Evolutionary conservation across 1,139 yeast genomes (phyloP).

Genomic region (Saccharomyces hybrid): DNA sequence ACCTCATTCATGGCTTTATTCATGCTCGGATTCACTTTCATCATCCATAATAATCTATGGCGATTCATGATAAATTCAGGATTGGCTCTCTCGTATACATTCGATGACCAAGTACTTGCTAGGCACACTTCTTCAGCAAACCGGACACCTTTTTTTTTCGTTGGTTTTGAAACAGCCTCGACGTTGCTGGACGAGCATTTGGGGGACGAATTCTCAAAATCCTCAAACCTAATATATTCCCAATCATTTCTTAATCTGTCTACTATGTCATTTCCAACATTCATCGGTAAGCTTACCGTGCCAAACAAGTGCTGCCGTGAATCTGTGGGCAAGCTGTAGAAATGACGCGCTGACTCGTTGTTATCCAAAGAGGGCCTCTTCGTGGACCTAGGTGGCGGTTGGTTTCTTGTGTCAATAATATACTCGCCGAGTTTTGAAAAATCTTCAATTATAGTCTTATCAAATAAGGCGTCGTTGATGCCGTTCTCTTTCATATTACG

Average conservation of each 20-base stretch:
- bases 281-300: background rate
- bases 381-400: slow-evolving; percentile 20
- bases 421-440: slow-evolving; percentile 17
- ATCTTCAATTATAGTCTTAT: slow-evolving; percentile 14
- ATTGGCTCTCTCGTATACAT: slow-evolving; percentile 24
- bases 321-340: background rate
- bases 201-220: background rate
- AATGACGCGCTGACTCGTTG: background rate
- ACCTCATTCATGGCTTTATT: slow-evolving; percentile 10
- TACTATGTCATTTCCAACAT: slow-evolving; percentile 1
- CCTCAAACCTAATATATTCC: slow-evolving; percentile 3
- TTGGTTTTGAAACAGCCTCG: background rate
- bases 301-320: background rate
- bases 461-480: slow-evolving; percentile 6
- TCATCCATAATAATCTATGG: slow-evolving; percentile 6
- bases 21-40: slow-evolving; percentile 1
- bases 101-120: slow-evolving; percentile 19
- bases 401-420: slow-evolving; percentile 7
- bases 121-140: slow-evolving; percentile 16
- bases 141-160: slow-evolving; percentile 2
- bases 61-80: slow-evolving; percentile 14
- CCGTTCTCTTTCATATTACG: background rate
- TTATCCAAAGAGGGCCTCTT: slow-evolving; percentile 16
- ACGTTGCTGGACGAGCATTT: background rate
- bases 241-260: slow-evolving; percentile 7